A percentile compares a stretch with the other conserved stretches of the same genome.
These are phyloP conservation scores for Marasmius fiardii DNA, from an alignment of 1,284 basidiomycete species.

Conservation along the genomic window DNA sequence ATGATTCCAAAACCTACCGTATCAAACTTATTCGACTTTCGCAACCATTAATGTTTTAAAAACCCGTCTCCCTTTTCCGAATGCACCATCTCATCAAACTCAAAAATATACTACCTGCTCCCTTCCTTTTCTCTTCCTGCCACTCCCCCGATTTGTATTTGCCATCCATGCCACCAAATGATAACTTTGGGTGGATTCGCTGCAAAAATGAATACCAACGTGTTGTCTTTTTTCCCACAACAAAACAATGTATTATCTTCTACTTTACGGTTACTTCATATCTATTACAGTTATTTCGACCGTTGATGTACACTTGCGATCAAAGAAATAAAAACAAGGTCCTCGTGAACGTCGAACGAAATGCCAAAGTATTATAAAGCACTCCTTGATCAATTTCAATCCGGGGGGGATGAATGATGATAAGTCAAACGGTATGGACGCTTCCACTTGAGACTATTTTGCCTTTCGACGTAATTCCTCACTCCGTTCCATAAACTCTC, in stretches of 20 bases:
- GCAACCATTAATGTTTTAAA: background rate
- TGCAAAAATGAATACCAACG: no score
- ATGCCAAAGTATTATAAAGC: no score
- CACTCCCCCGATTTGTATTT: background rate
- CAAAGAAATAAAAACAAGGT: background rate
- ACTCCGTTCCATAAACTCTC: constrained; percentile 3
- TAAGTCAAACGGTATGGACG: background rate
- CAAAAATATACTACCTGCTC: background rate
- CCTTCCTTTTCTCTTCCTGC: background rate
- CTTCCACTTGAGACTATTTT: background rate
- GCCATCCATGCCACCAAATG: no score
- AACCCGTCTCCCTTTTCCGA: background rate
- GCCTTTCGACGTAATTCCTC: background rate
- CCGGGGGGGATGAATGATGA: no score
- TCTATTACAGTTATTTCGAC: background rate
- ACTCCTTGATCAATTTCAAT: no score
- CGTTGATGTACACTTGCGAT: background rate
- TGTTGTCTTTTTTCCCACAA: background rate
- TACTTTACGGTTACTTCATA: background rate
- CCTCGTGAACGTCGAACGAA: background rate
- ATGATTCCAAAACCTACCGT: background rate
- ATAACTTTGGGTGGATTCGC: background rate
- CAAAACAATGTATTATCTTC: background rate
- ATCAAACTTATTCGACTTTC: background rate
- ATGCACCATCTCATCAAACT: background rate